Base-by-base conservation (phyloP, 768 basidiomycete species). In the Mycena filopes region DNA sequence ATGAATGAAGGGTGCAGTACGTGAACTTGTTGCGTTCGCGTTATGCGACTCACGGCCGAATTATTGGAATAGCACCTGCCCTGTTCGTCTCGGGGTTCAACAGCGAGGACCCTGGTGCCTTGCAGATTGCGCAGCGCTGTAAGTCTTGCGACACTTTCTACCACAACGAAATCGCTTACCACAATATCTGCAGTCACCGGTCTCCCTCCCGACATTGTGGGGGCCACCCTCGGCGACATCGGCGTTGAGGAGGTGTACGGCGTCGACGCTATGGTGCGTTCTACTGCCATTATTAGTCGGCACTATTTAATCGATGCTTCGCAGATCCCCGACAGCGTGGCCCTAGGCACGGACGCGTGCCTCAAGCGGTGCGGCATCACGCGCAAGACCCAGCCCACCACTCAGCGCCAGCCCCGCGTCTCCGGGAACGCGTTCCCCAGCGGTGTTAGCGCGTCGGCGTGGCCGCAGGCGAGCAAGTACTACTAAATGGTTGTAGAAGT, bases 71-170 rank as follows among this genome's bases (percentile, higher is more conserved):
- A 72, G 13, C 65, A 31, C 40, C 76, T 63, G 62, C 61, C 10
- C 8, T 55, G 54, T 70, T 47, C 54, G 58, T 69, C 65, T 69
- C 68, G 40, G 63, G 31, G 16, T 48, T 69, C 69, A 55, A 65
- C n/a, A 66, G 41, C 13, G 58, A 65, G 40, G 47, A 63, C 25
- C 66, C 66, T 36, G 62, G 65, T 60, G 66, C 23, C 53, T 59
- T 58, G 40, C 66, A 45, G 16, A 38, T 67, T n/a, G 69, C 59
- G 3, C 68, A 70, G 51, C 69, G 69, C 16, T 66, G 71, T 64
- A 51, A 49, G 65, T 54, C 28, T 31, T 12, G 41, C 53, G 47
- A 29, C 21, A 15, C 28, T 20, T n/a, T 47, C 49, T 26, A 33
- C 8, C 48, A 29, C 11, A 21, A 41, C 3, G 16, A 18, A 2